Base-by-base conservation (phyloP, 1,284 basidiomycete genomes). In the Ustilago shanxiensis region DNA sequence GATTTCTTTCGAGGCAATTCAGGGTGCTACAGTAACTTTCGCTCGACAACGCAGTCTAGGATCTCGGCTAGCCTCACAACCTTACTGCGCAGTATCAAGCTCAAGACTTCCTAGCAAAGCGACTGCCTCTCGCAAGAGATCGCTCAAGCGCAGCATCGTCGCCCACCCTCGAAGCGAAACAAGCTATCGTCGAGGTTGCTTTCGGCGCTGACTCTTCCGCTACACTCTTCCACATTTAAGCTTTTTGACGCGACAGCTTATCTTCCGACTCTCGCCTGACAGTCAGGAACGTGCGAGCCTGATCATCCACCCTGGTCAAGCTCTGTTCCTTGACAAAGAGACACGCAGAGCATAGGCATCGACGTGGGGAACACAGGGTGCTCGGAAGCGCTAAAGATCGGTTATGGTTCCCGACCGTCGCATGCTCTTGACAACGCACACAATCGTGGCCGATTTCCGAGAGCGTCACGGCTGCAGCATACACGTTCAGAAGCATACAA, bases 311-410 rank as follows among this genome's bases (percentile, higher is more conserved):
- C n/a, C n/a, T n/a, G n/a, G n/a, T n/a, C n/a, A n/a, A n/a, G 37
- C 6, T n/a, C 14, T 16, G 37, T 16, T 39, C 41, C 10, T 20
- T n/a, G 7, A n/a, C n/a, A n/a, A 6, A 10, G 18, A 41, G 18
- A 41, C 29, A 31, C n/a, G n/a, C 7, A 28, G 41, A 59, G 41
- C n/a, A 26, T 49, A 33, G 14, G 14, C 33, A 14, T 49, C 24
- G 10, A 16, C 24, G 44, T 47, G 16, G 28, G 26, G 37, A 18
- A 31, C 1, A 20, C 14, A 57, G 66, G 66, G 57, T 53, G 66
- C 33, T 68, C 66, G 66, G 60, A 68, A 61, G 60, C 7, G 60
- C 66, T 62, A 68, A 33, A 10, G 5, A 22, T 65, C 63, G 63
- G 50, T 49, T 65, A 52, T 20, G n/a, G n/a, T 44, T 44, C 11